Evolutionary conservation across 176 grass and related monocot species (phyloP).

Genomic region (Olyra latifolia): DNA sequence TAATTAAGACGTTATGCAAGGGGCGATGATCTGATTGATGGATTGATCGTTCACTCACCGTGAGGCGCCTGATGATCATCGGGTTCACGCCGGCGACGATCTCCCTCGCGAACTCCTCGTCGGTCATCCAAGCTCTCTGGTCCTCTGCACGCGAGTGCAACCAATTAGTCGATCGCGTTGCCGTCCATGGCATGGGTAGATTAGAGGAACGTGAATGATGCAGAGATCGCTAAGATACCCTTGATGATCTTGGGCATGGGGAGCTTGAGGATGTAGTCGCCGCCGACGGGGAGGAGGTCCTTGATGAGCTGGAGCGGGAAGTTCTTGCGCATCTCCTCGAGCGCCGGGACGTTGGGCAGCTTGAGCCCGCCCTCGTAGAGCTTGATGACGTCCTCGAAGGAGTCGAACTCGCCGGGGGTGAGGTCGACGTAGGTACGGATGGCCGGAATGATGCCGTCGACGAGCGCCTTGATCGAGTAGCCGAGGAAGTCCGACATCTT

Average conservation of each 20-base stretch:
- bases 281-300: slow-evolving; percentile 56
- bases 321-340: slow-evolving; percentile 45
- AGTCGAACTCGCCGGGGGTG: slow-evolving; percentile 60
- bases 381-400: slow-evolving; percentile 50
- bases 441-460: slow-evolving; percentile 39
- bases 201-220: too few species aligned
- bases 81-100: slow-evolving; percentile 63
- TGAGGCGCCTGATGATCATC: slow-evolving; percentile 39
- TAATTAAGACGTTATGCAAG: background rate
- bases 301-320: slow-evolving; percentile 62
- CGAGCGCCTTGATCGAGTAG: slow-evolving; percentile 38
- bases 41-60: background rate
- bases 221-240: background rate
- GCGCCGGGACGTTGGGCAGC: slow-evolving; percentile 33
- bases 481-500: slow-evolving; percentile 54
- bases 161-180: too few species aligned
- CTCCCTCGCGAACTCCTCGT: slow-evolving; percentile 62
- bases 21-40: background rate
- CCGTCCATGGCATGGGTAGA: too few species aligned
- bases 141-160: background rate
- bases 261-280: slow-evolving; percentile 46
- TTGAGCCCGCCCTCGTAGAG: slow-evolving; percentile 63
- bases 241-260: slow-evolving; percentile 31
- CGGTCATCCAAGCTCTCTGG: slow-evolving; percentile 47
- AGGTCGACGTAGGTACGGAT: slow-evolving; percentile 38